phyloP scores from a whole-genome alignment of 108 stramenopile genomes.

The Conticribra weissflogii region DNA sequence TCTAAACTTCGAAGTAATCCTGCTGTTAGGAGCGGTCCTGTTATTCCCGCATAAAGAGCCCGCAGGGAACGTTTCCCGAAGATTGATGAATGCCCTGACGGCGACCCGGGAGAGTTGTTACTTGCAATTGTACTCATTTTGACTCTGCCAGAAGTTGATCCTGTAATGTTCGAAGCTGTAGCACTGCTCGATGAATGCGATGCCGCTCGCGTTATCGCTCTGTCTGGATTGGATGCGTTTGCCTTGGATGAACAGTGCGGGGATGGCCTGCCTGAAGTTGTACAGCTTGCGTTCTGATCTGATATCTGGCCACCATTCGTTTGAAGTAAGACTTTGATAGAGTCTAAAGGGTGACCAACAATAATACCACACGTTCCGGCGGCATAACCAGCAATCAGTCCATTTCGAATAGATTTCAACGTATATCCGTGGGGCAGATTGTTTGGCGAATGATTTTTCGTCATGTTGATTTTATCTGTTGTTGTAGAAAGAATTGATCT shows the following conservation, averaged over 20 bases:
- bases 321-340: conserved; percentile 71
- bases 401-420: conserved; percentile 30
- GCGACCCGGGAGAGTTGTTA: neutral
- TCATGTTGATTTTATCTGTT: conserved; percentile 7
- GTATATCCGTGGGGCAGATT: conserved; percentile 3
- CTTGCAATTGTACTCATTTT: conserved; percentile 12
- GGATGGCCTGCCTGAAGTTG: neutral
- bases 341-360: conserved; percentile 74
- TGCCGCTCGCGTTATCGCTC: conserved; percentile 13
- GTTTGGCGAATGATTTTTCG: neutral
- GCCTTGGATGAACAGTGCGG: neutral
- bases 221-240: conserved; percentile 2
- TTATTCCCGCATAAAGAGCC: conserved; percentile 69
- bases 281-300: neutral
- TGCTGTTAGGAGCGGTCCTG: conserved; percentile 65
- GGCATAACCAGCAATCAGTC: conserved; percentile 63
- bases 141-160: conserved; percentile 1
- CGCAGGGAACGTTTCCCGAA: conserved; percentile 50
- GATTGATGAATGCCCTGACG: neutral
- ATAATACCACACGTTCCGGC: conserved; percentile 65
- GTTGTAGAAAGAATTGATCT: no score
- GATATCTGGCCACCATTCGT: conserved; percentile 32
- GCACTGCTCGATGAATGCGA: conserved; percentile 3
- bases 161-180: neutral
- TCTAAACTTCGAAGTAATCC: conserved; percentile 75